Evolutionary conservation across 371 early-diverging fungal genomes (phyloP).

Genomic region (Rhizopus sp.): DNA sequence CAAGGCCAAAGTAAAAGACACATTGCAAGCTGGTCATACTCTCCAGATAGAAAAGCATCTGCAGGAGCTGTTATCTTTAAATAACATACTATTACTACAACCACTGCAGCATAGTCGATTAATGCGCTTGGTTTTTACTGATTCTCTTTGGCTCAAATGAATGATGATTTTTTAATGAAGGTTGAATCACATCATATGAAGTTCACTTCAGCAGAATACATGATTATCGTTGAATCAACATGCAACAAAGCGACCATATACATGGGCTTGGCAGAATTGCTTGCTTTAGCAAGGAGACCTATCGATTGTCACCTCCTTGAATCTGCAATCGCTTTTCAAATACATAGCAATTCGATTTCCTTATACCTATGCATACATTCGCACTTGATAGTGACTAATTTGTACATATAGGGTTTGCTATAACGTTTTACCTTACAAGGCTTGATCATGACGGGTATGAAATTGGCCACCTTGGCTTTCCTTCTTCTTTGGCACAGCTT

Average conservation of each 20-base stretch:
- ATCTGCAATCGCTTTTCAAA: slow-evolving; percentile 17
- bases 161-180: slow-evolving; percentile 3
- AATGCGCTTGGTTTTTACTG: slow-evolving; percentile 5
- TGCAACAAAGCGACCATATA: slow-evolving; percentile 17
- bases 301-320: slow-evolving; percentile 15
- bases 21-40: no score
- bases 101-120: slow-evolving; percentile 1
- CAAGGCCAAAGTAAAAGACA: no score
- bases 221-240: slow-evolving; percentile 8
- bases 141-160: slow-evolving; percentile 4
- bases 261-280: slow-evolving; percentile 19
- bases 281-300: slow-evolving; percentile 19
- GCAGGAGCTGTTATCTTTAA: slow-evolving; percentile 5
- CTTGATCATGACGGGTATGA: slow-evolving; percentile 11
- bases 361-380: neutral
- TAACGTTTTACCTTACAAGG: slow-evolving; percentile 10
- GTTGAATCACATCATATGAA: neutral
- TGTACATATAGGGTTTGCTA: slow-evolving; percentile 11
- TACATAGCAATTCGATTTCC: slow-evolving; percentile 5
- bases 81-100: slow-evolving; percentile 5
- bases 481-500: slow-evolving; percentile 16
- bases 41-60: no score
- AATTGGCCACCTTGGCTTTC: slow-evolving; percentile 14
- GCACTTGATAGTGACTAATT: slow-evolving; percentile 6
- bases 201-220: slow-evolving; percentile 6